These are phyloP conservation scores for Gracilariopsis chorda DNA, from an alignment of 23 red algal species.

Conservation along the genomic window DNA sequence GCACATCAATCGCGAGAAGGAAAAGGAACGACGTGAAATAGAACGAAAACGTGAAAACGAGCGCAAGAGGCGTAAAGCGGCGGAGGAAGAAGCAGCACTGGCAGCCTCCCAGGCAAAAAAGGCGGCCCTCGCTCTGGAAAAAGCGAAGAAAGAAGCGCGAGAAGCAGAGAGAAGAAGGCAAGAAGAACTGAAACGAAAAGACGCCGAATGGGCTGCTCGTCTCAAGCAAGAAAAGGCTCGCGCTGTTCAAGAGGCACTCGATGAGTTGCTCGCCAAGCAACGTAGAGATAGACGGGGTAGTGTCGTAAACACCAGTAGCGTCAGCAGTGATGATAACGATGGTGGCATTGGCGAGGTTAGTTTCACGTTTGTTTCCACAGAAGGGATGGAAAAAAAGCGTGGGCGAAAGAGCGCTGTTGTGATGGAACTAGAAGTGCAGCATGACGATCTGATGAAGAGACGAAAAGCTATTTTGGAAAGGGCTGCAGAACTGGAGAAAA, in stretches of 20 bases:
- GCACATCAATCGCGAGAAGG: conserved; percentile 23
- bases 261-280: conserved; percentile 22
- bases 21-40: conserved; percentile 10
- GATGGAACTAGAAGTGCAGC: conserved; percentile 43
- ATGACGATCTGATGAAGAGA: conserved; percentile 47
- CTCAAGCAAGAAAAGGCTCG: conserved; percentile 13
- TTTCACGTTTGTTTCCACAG: conserved; percentile 60
- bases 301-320: conserved; percentile 43
- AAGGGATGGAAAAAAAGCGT: conserved; percentile 57
- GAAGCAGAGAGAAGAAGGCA: conserved; percentile 36
- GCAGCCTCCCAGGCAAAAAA: conserved; percentile 11
- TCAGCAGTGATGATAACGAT: conserved; percentile 56
- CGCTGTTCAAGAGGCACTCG: conserved; percentile 4
- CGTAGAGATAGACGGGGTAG: neutral
- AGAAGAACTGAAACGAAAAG: neutral
- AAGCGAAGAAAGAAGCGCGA: neutral
- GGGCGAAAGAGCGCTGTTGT: conserved; percentile 59
- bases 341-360: conserved; percentile 34
- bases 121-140: conserved; percentile 18
- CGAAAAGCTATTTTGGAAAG: conserved; percentile 33
- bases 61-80: conserved; percentile 33
- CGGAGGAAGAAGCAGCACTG: conserved; percentile 24
- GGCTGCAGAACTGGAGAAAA: conserved; percentile 21
- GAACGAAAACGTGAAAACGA: conserved; percentile 22
- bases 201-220: conserved; percentile 4